Base-by-base conservation (phyloP, 345 rosid genomes). In the Laguncularia racemosa region DNA sequence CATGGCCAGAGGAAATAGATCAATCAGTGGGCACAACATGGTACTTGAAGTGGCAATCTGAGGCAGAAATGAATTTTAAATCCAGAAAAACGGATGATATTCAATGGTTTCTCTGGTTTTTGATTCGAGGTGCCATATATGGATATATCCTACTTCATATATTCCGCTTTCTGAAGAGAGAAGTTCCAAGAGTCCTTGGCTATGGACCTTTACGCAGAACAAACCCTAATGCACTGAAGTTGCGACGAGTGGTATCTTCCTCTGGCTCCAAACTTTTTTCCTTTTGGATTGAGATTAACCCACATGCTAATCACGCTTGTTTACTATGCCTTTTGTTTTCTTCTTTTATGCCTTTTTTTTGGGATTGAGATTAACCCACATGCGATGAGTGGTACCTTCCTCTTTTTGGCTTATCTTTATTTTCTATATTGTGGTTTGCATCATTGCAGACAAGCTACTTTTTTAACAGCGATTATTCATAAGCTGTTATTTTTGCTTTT, bases 31-130 rank as follows among this genome's bases (percentile, higher is more conserved):
- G 80, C 61, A 67, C 97, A 28, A 81, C 96, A 16, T 88, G 96
- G 96, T 91, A 85, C 82, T 68, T 91, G 58, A 52, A 78, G 71
- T 91, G 96, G 97, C 95, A 80, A 60, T 82, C 87, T 54, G 87
- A 84, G 73, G 86, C 88, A 56, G 89, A 91, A 77, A 70, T 68
- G 71, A 85, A 57, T 62, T 79, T 80, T 56, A 77, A 48, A 67
- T 82, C 86, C 76, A 82, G 93, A 65, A 64, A 81, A 65, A 74
- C 71, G 15, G 81, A 79, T 60, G 81, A 67, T 51, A 44, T 81
- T 38, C 65, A 63, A 33, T 91, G 89, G 97, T 77, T 76, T 70
- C 19, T 77, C 57, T 88, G 88, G 95, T 84, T 85, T 78, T 47
- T 76, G 33, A 70, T 84, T 59, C 78, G 96, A 82, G 66, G 67